Conservation (phyloP, 1,139 yeast species). For the Hemisphaericaspora xylofermentans region DNA sequence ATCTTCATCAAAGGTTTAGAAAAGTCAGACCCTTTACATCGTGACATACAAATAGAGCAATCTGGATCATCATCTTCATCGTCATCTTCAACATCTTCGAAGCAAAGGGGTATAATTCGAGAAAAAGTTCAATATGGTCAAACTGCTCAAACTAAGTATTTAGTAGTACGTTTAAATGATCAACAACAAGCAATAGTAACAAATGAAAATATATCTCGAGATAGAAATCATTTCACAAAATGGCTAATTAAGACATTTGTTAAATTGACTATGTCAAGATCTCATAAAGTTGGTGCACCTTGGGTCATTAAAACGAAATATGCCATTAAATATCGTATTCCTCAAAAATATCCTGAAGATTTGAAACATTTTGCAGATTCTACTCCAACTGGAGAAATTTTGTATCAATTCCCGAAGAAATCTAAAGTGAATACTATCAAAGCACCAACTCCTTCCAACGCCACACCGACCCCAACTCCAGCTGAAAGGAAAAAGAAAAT, state of each 20-base stretch:
- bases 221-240: constrained; percentile 84
- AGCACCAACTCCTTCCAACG: constrained; percentile 6
- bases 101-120: constrained; percentile 40
- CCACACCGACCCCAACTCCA: constrained; percentile 2
- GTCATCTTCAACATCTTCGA: constrained; percentile 15
- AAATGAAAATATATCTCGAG: constrained; percentile 72
- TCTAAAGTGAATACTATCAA: background rate
- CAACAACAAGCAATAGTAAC: constrained; percentile 66
- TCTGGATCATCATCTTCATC: constrained; percentile 6
- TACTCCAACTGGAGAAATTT: constrained; percentile 40
- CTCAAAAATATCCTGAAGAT: constrained; percentile 57
- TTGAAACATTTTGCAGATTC: constrained; percentile 42
- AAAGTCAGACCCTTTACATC: constrained; percentile 1
- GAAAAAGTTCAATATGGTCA: constrained; percentile 51
- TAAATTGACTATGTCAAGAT: constrained; percentile 79
- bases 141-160: constrained; percentile 61
- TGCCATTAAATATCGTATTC: constrained; percentile 59
- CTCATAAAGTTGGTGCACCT: constrained; percentile 88
- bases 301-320: constrained; percentile 90
- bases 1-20: constrained; percentile 56
- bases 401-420: constrained; percentile 18
- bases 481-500: background rate
- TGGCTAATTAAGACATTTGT: constrained; percentile 86
- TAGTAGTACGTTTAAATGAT: constrained; percentile 56
- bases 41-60: background rate